These are phyloP conservation scores for Cytospora leucostoma DNA, from an alignment of 2,329 filamentous ascomycete genomes.

Conservation along the genomic window DNA sequence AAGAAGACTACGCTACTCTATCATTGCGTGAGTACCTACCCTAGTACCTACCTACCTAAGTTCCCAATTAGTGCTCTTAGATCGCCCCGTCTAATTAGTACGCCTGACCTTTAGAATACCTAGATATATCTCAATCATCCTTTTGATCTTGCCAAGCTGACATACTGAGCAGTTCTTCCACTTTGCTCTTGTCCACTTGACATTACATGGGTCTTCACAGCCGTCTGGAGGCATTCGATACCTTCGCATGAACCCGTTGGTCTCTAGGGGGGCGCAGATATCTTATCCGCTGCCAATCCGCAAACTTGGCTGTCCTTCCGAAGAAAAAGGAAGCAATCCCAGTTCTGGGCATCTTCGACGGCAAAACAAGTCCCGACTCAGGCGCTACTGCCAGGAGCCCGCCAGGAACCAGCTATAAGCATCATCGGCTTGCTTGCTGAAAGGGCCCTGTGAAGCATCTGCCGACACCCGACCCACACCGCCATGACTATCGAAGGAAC, in stretches of 20 bases:
- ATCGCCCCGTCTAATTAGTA: background rate
- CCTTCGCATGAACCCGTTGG: background rate
- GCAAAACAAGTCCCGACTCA: background rate
- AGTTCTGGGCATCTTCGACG: background rate
- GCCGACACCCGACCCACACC: slow-evolving; percentile 26
- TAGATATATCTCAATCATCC: background rate
- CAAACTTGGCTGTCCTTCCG: background rate
- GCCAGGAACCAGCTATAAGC: background rate
- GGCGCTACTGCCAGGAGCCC: background rate
- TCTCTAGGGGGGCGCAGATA: slow-evolving; percentile 26
- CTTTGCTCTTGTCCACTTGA: background rate
- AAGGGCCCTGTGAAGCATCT: background rate
- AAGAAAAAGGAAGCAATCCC: background rate
- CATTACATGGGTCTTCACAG: background rate
- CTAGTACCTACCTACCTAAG: background rate
- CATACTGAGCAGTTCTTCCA: background rate
- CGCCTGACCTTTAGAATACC: background rate
- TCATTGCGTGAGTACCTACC: background rate
- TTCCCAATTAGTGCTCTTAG: background rate
- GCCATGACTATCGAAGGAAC: slow-evolving; percentile 32
- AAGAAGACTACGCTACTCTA: background rate
- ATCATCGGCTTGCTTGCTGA: background rate
- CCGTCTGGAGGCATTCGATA: background rate
- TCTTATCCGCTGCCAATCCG: slow-evolving; percentile 24
- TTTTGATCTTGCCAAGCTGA: background rate